A percentile compares a stretch with the other conserved stretches of the same genome.
These are phyloP conservation scores for Toxicodendron radicans DNA, from an alignment of 345 rosid genomes.

Conservation along the genomic window DNA sequence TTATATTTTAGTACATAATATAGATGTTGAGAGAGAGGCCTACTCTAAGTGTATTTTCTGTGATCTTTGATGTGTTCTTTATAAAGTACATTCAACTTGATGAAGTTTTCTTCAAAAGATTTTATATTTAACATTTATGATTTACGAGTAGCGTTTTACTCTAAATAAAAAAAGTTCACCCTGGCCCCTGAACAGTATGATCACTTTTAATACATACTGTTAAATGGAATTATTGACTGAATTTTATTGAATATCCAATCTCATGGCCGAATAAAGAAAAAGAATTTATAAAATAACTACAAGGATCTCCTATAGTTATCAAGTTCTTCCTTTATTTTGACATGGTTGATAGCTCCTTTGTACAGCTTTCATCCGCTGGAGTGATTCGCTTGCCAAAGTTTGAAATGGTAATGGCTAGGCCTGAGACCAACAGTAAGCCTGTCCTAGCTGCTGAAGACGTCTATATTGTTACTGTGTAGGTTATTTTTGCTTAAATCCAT, in stretches of 20 bases:
- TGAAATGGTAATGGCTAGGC: constrained; percentile 91
- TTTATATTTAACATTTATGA: too few relatives aligned
- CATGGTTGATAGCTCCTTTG: constrained; percentile 30
- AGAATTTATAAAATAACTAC: constrained; percentile 10
- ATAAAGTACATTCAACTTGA: too few relatives aligned
- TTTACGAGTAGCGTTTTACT: too few relatives aligned
- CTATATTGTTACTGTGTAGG: constrained; percentile 82
- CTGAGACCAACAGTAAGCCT: constrained; percentile 85
- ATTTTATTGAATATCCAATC: not conserved
- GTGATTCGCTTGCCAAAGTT: constrained; percentile 85
- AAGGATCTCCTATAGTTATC: not conserved
- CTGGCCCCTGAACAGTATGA: not conserved
- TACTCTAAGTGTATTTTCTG: too few relatives aligned
- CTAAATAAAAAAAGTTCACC: too few relatives aligned
- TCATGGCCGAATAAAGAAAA: not conserved
- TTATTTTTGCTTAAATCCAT: constrained; percentile 22
- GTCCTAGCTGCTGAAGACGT: constrained; percentile 89
- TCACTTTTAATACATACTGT: not conserved
- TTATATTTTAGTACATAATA: too few relatives aligned
- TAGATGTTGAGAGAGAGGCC: too few relatives aligned
- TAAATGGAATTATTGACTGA: not conserved
- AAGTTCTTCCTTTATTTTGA: constrained; percentile 22
- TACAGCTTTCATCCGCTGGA: constrained; percentile 93
- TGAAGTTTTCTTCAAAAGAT: too few relatives aligned
- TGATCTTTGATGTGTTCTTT: too few relatives aligned